A percentile compares a stretch with the other conserved stretches of the same genome.
Conservation (phyloP, 257 asterid genomes). For the Nicotiana otophora region DNA sequence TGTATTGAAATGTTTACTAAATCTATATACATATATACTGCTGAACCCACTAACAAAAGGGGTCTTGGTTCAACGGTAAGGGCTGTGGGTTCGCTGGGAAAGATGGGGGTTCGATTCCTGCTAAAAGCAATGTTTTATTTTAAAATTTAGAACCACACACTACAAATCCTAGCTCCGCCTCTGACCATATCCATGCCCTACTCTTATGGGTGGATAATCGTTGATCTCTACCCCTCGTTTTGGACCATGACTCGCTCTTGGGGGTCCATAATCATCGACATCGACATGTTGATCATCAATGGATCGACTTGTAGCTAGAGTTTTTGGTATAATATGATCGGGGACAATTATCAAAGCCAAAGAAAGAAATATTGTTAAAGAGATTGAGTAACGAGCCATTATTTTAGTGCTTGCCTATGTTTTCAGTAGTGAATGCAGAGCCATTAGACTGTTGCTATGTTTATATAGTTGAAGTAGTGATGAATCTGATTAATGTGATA, state of each 20-base stretch:
- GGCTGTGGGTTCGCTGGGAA: no score
- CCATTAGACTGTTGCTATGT: neutral
- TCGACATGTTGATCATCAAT: neutral
- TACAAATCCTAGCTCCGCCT: no score
- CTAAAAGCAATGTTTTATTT: no score
- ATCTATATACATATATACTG: no score
- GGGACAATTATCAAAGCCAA: neutral
- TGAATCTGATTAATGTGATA: neutral
- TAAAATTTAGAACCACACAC: no score
- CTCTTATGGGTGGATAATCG: neutral
- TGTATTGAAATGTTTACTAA: no score
- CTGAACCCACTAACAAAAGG: no score
- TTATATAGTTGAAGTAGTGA: neutral
- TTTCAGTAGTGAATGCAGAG: neutral
- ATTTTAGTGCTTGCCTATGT: neutral
- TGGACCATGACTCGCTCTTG: neutral
- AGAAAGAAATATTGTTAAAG: neutral
- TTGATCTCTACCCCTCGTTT: neutral
- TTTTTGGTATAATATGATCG: neutral
- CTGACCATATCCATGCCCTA: no score
- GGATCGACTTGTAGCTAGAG: neutral
- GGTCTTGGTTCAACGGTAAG: no score
- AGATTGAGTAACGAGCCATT: neutral
- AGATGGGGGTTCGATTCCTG: no score
- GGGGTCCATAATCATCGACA: neutral